Base-by-base conservation (phyloP, 2,329 filamentous ascomycete species). In the Monilinia vaccinii-corymbosi region DNA sequence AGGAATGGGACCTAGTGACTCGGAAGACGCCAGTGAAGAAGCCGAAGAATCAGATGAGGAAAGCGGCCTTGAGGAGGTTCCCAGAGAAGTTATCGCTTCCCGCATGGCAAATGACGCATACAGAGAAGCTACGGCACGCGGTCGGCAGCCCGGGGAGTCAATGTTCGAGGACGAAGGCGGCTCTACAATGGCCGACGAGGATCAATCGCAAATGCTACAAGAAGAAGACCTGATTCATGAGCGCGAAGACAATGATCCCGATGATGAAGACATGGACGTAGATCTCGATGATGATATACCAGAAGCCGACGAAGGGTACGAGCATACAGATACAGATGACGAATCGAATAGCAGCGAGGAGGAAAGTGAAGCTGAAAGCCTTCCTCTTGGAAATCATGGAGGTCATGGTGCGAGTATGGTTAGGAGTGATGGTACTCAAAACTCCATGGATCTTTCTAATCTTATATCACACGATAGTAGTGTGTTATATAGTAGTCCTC, bases 281-380 rank as follows among this genome's bases (percentile, higher is more conserved):
- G 84, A 81, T 55, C 83, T 79, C n/a, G 80, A 91, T 69, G 85
- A 84, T 52, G 85, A 87, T 61, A 81, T 90, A 40, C 86, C 86
- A 32, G 81, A 83, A 34, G 82, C 78, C 28, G 57, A 55, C 13
- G 78, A 75, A 31, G 81, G 82, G 66, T 91, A 90, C 75, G 87
- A 91, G 75, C 87, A 91, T 70, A 91, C 88, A 10, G 88, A 91
- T 73, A 87, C 86, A 2, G 87, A 90, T 65, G 86, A 79, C 10
- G 84, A 85, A 56, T 66, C 84, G 56, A 79, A 74, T 61, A 82
- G 78, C 68, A 80, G 78, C 62, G 75, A 58, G 44, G 53, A 58
- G 38, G 72, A 73, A 36, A 71, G 71, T 34, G 68, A 70, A 21
- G 73, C 75, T 28, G 75, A 75, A 7, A 73, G 76, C 16, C 51